Conservation (phyloP, 768 basidiomycete species). For the Podaxis mareebaensis region DNA sequence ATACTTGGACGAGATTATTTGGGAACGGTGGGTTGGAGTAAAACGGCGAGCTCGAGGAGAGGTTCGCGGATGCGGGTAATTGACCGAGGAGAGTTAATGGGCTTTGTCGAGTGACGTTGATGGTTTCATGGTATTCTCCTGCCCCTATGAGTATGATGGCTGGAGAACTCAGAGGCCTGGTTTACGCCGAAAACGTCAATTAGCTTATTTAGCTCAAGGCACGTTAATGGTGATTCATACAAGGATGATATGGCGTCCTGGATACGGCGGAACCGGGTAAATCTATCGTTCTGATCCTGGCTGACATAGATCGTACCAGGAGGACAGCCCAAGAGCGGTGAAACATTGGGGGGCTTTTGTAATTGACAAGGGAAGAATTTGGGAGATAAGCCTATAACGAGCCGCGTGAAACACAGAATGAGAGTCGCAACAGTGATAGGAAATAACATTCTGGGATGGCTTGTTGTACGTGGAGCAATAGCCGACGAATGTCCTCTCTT, state of each 20-base stretch:
- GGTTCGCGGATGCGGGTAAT: background rate
- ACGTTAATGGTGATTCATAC: slow-evolving; percentile 31
- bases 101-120: slow-evolving; percentile 55
- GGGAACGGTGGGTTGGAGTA: slow-evolving; percentile 38
- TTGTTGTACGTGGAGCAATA: background rate
- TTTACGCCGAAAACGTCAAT: background rate
- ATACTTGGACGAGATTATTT: slow-evolving; percentile 58
- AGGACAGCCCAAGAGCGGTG: slow-evolving; percentile 55
- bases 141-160: slow-evolving; percentile 55
- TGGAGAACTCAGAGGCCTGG: slow-evolving; percentile 40
- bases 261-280: slow-evolving; percentile 47
- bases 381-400: slow-evolving; percentile 33
- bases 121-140: slow-evolving; percentile 60
- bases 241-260: slow-evolving; percentile 59
- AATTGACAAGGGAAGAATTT: slow-evolving; percentile 50
- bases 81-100: slow-evolving; percentile 59
- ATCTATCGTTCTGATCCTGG: slow-evolving; percentile 37
- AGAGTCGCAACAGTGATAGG: background rate
- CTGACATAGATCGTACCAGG: slow-evolving; percentile 63
- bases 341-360: slow-evolving; percentile 40
- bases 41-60: slow-evolving; percentile 13
- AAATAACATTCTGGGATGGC: background rate
- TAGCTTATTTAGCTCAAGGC: background rate
- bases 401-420: background rate
- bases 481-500: background rate